Evolutionary conservation across 495 filamentous ascomycete species (phyloP).

Genomic region (Penicillium psychrofluorescens): DNA sequence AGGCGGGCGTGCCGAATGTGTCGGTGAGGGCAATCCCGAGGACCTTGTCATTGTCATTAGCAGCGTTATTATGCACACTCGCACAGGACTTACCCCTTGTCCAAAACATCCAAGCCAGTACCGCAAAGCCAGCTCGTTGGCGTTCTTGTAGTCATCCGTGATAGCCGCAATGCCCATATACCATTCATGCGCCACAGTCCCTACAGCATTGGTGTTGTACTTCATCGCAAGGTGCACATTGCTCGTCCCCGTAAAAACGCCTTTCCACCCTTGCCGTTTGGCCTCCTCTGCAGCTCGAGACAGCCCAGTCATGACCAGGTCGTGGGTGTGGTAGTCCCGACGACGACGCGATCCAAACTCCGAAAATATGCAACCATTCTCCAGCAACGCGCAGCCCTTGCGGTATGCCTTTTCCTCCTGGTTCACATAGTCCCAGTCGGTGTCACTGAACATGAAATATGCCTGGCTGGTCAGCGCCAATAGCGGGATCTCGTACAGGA

Average conservation of each 20-base stretch:
- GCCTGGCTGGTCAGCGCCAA: conserved; percentile 88
- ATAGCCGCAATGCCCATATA: conserved; percentile 97
- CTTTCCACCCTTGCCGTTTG: conserved; percentile 51
- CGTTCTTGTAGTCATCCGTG: conserved; percentile 72
- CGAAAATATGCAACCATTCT: conserved; percentile 80
- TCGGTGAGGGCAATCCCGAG: conserved; percentile 94
- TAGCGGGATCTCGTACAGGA: conserved; percentile 94
- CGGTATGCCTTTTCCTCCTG: conserved; percentile 76
- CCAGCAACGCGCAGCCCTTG: conserved; percentile 70
- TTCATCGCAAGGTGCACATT: conserved; percentile 98
- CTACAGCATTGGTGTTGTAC: conserved; percentile 71
- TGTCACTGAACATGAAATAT: conserved; percentile 92
- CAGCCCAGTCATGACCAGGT: conserved; percentile 80
- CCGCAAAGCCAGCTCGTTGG: conserved; percentile 72
- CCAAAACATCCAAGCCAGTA: conserved; percentile 93
- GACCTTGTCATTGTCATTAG: conserved; percentile 39
- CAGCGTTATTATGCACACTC: too few species aligned
- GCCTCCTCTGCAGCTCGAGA: conserved; percentile 63
- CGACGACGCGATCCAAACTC: conserved; percentile 88
- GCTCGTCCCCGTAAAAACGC: conserved; percentile 79
- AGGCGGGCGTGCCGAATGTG: conserved; percentile 90
- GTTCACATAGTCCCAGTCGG: conserved; percentile 75
- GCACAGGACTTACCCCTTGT: conserved; percentile 52
- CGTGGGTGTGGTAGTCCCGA: conserved; percentile 91
- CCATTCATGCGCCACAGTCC: conserved; percentile 98